These are phyloP conservation scores for Aspergillus carlsbadensis DNA, from an alignment of 495 filamentous ascomycete genomes.

Conservation along the genomic window DNA sequence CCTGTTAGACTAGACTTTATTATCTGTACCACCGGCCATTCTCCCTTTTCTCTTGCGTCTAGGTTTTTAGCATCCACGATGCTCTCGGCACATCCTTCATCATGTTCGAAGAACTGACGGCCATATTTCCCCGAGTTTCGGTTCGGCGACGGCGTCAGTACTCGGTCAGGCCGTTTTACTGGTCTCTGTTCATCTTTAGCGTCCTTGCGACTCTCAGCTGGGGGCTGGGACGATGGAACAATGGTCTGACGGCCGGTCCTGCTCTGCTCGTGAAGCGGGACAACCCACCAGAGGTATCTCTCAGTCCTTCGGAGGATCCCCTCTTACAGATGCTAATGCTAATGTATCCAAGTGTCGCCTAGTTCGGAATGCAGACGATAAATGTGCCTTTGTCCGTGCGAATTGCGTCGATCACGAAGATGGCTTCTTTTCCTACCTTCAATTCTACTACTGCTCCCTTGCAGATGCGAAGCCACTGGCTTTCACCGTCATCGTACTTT, in stretches of 20 bases:
- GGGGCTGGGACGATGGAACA: constrained; percentile 13
- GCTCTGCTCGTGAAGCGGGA: constrained; percentile 24
- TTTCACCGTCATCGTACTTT: constrained; percentile 72
- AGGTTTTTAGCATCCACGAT: constrained; percentile 25
- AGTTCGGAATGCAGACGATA: constrained; percentile 71
- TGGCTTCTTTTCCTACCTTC: constrained; percentile 84
- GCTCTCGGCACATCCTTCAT: constrained; percentile 27
- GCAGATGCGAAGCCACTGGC: constrained; percentile 69
- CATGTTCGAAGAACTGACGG: constrained; percentile 26
- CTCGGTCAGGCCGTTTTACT: constrained; percentile 40
- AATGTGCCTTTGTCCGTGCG: constrained; percentile 80
- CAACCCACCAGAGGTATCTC: constrained; percentile 37
- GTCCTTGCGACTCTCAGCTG: constrained; percentile 28
- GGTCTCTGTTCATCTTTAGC: constrained; percentile 31
- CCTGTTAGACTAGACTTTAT: background rate
- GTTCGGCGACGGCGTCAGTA: constrained; percentile 30
- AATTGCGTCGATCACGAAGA: constrained; percentile 90
- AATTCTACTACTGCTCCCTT: constrained; percentile 86
- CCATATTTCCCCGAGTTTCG: constrained; percentile 23
- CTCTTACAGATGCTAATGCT: background rate
- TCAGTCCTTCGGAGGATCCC: no score
- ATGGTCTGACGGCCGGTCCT: constrained; percentile 1
- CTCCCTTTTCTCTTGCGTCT: constrained; percentile 1
- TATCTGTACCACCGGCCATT: background rate
- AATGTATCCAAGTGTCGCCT: constrained; percentile 57